Evolutionary conservation across 208 protist genomes (phyloP).

Genomic region (Wallacemonas sp.): DNA sequence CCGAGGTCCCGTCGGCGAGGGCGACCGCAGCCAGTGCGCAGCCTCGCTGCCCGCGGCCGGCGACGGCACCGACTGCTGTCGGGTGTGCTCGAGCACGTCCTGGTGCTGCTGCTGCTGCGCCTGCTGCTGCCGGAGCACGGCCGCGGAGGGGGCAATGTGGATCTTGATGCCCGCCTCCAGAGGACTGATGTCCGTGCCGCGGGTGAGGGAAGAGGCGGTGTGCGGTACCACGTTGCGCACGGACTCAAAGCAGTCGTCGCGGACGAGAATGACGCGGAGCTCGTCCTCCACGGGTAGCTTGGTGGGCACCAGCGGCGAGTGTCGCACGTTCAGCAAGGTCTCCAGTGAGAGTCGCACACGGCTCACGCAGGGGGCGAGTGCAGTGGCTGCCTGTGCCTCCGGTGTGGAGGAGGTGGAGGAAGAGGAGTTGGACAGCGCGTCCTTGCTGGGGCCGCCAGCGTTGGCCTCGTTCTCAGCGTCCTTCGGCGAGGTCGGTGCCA

Average conservation of each 20-base stretch:
- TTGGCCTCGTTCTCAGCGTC: conserved; percentile 1
- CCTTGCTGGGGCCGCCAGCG: not conserved
- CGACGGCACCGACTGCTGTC: conserved; percentile 10
- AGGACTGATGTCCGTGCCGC: conserved; percentile 76
- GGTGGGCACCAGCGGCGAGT: conserved; percentile 43
- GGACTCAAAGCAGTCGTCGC: conserved; percentile 66
- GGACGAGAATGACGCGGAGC: conserved; percentile 64
- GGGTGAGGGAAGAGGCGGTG: conserved; percentile 79
- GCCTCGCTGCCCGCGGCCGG: too few relatives aligned
- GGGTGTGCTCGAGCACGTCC: conserved; percentile 12
- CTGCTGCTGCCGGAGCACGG: conserved; percentile 49
- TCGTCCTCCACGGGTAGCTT: conserved; percentile 75
- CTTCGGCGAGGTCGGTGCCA: conserved; percentile 27
- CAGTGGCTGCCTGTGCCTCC: not conserved
- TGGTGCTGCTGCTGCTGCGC: conserved; percentile 31
- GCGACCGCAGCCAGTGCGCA: too few relatives aligned
- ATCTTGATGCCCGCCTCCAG: conserved; percentile 87
- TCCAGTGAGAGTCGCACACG: conserved; percentile 49
- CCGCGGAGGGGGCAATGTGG: conserved; percentile 76
- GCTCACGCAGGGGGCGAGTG: not conserved
- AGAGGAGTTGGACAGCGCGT: not conserved
- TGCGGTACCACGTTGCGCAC: conserved; percentile 75
- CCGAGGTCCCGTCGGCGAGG: too few relatives aligned
- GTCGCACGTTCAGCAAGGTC: conserved; percentile 39
- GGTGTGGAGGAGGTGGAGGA: not conserved